phyloP scores from a whole-genome alignment of 805 yeast species.

The Cyberlindnera maritima region DNA sequence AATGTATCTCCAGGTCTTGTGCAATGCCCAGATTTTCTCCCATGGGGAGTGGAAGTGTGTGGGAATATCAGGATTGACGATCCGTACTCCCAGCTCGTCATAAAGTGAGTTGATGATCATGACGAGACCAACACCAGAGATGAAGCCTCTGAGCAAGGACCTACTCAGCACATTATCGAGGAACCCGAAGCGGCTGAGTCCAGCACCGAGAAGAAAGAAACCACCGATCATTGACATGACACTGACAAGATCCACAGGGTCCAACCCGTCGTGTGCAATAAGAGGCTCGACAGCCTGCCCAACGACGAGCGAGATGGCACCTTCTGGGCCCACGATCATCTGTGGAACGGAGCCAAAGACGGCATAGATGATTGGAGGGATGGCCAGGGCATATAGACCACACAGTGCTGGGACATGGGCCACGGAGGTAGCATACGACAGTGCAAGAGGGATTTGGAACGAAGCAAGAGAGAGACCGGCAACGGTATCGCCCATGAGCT shows the following conservation, averaged over 20 bases:
- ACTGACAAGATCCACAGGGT: slow-evolving; percentile 57
- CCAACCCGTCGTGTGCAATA: slow-evolving; percentile 40
- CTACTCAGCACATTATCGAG: slow-evolving; percentile 77
- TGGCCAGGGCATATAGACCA: slow-evolving; percentile 72
- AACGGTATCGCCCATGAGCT: slow-evolving; percentile 57
- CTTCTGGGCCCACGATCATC: slow-evolving; percentile 90
- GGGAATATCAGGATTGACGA: slow-evolving; percentile 43
- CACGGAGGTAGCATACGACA: slow-evolving; percentile 70
- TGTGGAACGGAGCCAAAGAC: slow-evolving; percentile 83
- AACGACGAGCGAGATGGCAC: slow-evolving; percentile 77
- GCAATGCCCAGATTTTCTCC: slow-evolving; percentile 61
- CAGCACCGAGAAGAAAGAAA: slow-evolving; percentile 64
- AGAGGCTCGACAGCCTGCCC: slow-evolving; percentile 74
- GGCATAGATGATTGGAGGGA: slow-evolving; percentile 77
- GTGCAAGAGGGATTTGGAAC: slow-evolving; percentile 84
- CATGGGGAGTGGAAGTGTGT: slow-evolving; percentile 67
- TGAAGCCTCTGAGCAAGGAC: slow-evolving; percentile 76
- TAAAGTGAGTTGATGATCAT: slow-evolving; percentile 78
- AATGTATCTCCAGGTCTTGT: slow-evolving; percentile 42
- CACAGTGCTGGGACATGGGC: slow-evolving; percentile 81
- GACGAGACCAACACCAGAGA: slow-evolving; percentile 80
- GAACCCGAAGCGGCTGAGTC: slow-evolving; percentile 82
- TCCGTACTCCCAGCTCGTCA: slow-evolving; percentile 65
- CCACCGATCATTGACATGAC: slow-evolving; percentile 77
- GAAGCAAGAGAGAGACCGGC: slow-evolving; percentile 90